These are phyloP conservation scores for Pseudonitzschia pungens DNA, from an alignment of 108 stramenopile species.

Conservation along the genomic window DNA sequence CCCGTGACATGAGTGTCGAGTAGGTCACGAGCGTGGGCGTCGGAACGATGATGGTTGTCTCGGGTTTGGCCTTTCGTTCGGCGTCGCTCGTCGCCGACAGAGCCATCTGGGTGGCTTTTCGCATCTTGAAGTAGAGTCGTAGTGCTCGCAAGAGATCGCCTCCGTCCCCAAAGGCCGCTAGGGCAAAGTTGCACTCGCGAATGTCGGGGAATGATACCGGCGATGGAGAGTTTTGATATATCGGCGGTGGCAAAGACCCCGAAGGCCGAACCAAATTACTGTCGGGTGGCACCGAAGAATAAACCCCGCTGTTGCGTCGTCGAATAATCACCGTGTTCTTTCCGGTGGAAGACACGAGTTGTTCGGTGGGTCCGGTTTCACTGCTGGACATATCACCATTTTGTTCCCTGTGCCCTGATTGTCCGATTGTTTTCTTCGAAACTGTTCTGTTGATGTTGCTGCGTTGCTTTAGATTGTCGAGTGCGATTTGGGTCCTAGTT, in stretches of 20 bases:
- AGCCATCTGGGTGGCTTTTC: slow-evolving; percentile 49
- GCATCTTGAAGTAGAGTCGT: slow-evolving; percentile 80
- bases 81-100: background rate
- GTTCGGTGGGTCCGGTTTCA: background rate
- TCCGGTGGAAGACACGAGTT: background rate
- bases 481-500: background rate
- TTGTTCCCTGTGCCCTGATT: background rate
- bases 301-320: slow-evolving; percentile 1
- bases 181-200: slow-evolving; percentile 67
- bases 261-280: no score
- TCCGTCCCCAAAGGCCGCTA: slow-evolving; percentile 81
- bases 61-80: background rate
- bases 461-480: slow-evolving; percentile 2
- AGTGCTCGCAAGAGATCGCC: slow-evolving; percentile 79
- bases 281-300: background rate
- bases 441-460: background rate
- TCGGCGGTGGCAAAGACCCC: no score
- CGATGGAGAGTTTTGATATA: background rate
- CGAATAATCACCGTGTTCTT: slow-evolving; percentile 3
- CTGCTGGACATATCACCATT: background rate
- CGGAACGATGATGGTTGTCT: slow-evolving; percentile 26
- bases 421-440: background rate
- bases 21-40: slow-evolving; percentile 83
- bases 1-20: slow-evolving; percentile 86
- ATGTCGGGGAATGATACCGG: slow-evolving; percentile 41